These are phyloP conservation scores for Apophysomyces elegans DNA, from an alignment of 371 early-diverging fungal genomes.

Conservation along the genomic window DNA sequence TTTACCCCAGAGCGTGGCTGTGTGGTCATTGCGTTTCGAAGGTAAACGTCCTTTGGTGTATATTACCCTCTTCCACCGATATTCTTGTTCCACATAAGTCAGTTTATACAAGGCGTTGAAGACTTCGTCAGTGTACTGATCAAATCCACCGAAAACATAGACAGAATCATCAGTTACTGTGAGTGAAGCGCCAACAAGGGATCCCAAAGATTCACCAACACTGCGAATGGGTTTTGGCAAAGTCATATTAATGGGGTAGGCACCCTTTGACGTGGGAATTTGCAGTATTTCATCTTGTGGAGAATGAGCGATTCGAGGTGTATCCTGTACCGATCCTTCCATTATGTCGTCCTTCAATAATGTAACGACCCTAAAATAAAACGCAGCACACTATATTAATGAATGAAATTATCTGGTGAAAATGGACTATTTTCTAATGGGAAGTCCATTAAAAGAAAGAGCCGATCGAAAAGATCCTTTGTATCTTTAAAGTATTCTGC, in stretches of 20 bases:
- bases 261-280: constrained; percentile 29
- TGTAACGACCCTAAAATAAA: not conserved
- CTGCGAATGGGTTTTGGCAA: constrained; percentile 42
- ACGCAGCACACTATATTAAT: not conserved
- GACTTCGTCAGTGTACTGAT: constrained; percentile 72
- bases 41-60: constrained; percentile 67
- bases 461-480: too few relatives aligned
- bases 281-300: constrained; percentile 20
- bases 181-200: constrained; percentile 68
- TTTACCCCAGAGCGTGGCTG: constrained; percentile 63
- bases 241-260: constrained; percentile 17
- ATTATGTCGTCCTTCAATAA: constrained; percentile 7
- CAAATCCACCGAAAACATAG: constrained; percentile 74
- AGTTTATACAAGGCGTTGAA: constrained; percentile 66
- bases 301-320: constrained; percentile 22
- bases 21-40: constrained; percentile 70
- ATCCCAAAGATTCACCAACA: constrained; percentile 55
- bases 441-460: not conserved
- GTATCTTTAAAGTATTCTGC: not conserved
- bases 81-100: constrained; percentile 38
- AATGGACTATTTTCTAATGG: not conserved
- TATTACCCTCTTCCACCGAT: constrained; percentile 61
- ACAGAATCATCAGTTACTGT: constrained; percentile 51
- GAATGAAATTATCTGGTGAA: not conserved
- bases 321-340: constrained; percentile 27